Evolutionary conservation across 352 stramenopile genomes (phyloP), one percentile per base, ranked within the genome.

Genomic region (Pythium rhizo-oryzae): DNA sequence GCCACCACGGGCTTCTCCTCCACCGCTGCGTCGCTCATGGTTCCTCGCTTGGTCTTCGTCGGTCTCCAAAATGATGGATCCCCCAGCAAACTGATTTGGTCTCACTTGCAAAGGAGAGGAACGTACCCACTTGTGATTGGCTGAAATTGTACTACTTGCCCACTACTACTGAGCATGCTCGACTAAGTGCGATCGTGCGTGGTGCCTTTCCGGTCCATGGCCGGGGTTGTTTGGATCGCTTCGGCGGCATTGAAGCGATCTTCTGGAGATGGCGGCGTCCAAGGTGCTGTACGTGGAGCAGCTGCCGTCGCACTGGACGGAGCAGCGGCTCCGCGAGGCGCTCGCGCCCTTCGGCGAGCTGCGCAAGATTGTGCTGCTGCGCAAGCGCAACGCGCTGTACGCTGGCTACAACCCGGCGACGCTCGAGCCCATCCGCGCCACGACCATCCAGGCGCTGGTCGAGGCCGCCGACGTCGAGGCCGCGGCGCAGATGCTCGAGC

Each of bases 241-340:
- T 65, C 23, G 41, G 8, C 9, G 41, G 41, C 41, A 62, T 52
- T 67, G 51, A 69, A 59, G 53, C 55, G 62, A 69, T 69, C 62
- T 69, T 69, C 16, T 2, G 28, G 12, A 9, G 16, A 69, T 47
- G 55, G 64, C 66, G 74, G 59, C 72, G 37, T 87, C 79, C 65
- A 85, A 84, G 57, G 80, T 87, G 65, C 65, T 87, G 24, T 84
- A 81, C 74, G 61, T 87, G 41, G 80, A 85, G 55, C 67, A 69
- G 64, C 60, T 87, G 54, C 80, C 80, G 47, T 67, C 67, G n/a
- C 52, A 84, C 43, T 84, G 73, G 77, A 85, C 77, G 8, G 80
- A 84, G 55, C 53, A 70, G 43, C 62, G 72, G 35, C 64, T 87
- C 43, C 67, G 74, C 25, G 43, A 66, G 33, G 61, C 59, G 49